These are phyloP conservation scores for Botrytis deweyae DNA, from an alignment of 2,329 filamentous ascomycete genomes.

Conservation along the genomic window DNA sequence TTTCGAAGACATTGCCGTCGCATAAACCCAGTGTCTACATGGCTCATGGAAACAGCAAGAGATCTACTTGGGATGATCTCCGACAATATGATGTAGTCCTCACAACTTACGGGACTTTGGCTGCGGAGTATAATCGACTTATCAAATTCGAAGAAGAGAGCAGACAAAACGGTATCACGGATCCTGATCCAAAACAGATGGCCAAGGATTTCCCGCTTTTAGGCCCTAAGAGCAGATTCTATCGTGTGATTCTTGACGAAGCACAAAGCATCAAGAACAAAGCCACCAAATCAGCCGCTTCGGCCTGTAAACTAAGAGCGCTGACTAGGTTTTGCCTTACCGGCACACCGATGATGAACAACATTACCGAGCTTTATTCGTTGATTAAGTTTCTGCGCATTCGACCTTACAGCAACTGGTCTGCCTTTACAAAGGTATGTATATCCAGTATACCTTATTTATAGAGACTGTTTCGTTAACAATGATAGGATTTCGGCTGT, in stretches of 20 bases:
- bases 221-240: slow-evolving; percentile 60
- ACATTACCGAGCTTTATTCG: slow-evolving; percentile 73
- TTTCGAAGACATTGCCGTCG: slow-evolving; percentile 60
- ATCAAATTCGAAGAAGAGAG: slow-evolving; percentile 46
- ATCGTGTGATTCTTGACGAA: slow-evolving; percentile 74
- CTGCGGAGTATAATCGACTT: slow-evolving; percentile 63
- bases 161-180: slow-evolving; percentile 24
- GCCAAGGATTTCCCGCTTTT: slow-evolving; percentile 47
- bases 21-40: slow-evolving; percentile 65
- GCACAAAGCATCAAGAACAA: slow-evolving; percentile 80
- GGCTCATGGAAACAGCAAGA: slow-evolving; percentile 62
- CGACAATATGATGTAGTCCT: slow-evolving; percentile 70
- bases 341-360: slow-evolving; percentile 89
- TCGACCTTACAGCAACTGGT: slow-evolving; percentile 66
- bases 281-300: slow-evolving; percentile 59
- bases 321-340: slow-evolving; percentile 71
- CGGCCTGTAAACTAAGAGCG: slow-evolving; percentile 57
- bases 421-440: slow-evolving; percentile 58
- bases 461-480: slow-evolving; percentile 22
- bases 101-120: slow-evolving; percentile 74
- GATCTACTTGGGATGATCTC: slow-evolving; percentile 59
- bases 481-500: slow-evolving; percentile 32
- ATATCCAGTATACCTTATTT: neutral
- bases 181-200: slow-evolving; percentile 43
- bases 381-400: slow-evolving; percentile 76